Evolutionary conservation across 192 early-diverging fungal species (phyloP).

Genomic region (Backusella circina): DNA sequence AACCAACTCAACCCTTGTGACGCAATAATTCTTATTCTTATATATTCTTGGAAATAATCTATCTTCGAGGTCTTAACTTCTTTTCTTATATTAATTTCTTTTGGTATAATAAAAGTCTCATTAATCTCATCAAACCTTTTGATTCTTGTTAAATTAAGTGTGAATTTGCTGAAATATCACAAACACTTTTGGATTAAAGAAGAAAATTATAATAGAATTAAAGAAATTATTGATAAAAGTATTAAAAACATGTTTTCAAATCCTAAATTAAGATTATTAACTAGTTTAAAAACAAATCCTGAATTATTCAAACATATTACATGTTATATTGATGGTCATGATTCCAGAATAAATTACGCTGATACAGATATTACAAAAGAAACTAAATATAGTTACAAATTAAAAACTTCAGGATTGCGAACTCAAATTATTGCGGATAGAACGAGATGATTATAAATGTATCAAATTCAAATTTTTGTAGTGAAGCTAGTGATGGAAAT

Average conservation of each 20-base stretch:
- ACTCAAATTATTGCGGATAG: background rate
- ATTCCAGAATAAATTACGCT: background rate
- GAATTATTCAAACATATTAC: background rate
- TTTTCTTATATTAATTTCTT: too few species aligned
- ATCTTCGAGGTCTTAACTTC: too few species aligned
- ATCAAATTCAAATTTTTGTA: background rate
- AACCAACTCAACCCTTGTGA: too few species aligned
- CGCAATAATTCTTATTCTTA: too few species aligned
- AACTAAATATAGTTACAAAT: background rate
- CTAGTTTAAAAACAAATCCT: background rate
- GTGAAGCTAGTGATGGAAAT: background rate
- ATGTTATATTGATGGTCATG: background rate
- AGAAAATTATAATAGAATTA: background rate
- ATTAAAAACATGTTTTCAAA: background rate
- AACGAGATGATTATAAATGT: background rate
- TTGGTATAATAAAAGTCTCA: too few species aligned
- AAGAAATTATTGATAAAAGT: too few species aligned
- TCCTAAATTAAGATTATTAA: background rate
- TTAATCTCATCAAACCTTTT: too few species aligned
- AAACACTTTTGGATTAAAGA: background rate
- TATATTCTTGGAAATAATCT: too few species aligned
- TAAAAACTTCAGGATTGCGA: background rate
- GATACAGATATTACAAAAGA: background rate
- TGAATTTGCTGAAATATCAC: too few species aligned
- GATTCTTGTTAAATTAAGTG: too few species aligned